These are phyloP conservation scores for Colletotrichum sp. DNA, from an alignment of 2,329 filamentous ascomycete genomes.

Conservation along the genomic window DNA sequence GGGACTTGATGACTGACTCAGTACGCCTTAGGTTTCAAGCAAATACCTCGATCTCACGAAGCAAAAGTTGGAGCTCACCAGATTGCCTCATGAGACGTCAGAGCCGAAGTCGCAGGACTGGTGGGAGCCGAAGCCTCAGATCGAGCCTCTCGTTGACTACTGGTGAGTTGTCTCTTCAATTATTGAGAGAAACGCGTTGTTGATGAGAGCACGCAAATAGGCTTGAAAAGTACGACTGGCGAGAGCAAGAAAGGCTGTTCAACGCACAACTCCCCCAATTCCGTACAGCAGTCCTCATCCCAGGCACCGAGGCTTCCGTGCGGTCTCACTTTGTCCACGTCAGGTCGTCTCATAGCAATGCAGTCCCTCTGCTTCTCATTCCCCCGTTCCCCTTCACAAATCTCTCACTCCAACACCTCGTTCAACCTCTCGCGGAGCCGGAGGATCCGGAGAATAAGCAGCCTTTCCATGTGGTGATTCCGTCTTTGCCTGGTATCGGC, in stretches of 20 bases:
- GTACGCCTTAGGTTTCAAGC: constrained; percentile 56
- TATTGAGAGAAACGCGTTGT: not conserved
- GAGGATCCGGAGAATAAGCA: constrained; percentile 47
- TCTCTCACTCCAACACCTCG: constrained; percentile 61
- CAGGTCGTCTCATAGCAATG: constrained; percentile 55
- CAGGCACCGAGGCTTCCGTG: constrained; percentile 45
- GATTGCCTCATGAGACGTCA: constrained; percentile 64
- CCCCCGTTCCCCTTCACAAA: constrained; percentile 72
- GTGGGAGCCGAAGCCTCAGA: constrained; percentile 64
- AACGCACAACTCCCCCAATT: constrained; percentile 69
- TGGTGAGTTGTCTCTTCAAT: constrained; percentile 49
- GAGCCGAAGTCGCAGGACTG: constrained; percentile 53
- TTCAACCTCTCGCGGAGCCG: constrained; percentile 60
- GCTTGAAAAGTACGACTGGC: constrained; percentile 72
- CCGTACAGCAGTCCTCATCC: constrained; percentile 57
- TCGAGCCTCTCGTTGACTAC: constrained; percentile 70
- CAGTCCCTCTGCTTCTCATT: constrained; percentile 68
- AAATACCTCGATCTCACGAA: constrained; percentile 71
- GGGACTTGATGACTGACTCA: constrained; percentile 28
- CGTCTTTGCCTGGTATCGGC: constrained; percentile 69
- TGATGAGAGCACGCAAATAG: constrained; percentile 37
- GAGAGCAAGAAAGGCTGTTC: constrained; percentile 60
- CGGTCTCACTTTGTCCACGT: constrained; percentile 71
- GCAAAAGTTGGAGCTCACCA: constrained; percentile 70
- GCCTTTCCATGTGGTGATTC: constrained; percentile 70